Evolutionary conservation across 2,329 filamentous ascomycete species (phyloP).

Genomic region (Aureobasidium melanogenum): DNA sequence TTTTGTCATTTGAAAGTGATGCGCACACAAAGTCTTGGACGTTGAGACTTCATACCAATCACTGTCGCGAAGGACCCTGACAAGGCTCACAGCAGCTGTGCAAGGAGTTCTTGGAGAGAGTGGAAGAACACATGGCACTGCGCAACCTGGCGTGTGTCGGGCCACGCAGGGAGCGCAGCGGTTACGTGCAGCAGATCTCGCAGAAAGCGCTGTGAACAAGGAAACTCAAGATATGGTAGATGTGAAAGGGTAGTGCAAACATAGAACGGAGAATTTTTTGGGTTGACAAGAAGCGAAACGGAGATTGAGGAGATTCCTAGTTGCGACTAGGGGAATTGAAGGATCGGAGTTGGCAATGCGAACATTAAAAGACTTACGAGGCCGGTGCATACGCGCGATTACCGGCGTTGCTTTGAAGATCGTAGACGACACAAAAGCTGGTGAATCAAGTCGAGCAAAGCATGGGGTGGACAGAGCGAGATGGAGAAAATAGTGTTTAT

Average conservation of each 20-base stretch:
- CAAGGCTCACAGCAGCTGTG: background rate
- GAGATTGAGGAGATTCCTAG: background rate
- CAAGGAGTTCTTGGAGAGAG: background rate
- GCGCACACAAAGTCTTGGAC: background rate
- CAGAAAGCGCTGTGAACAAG: background rate
- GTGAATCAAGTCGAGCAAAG: background rate
- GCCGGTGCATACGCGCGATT: background rate
- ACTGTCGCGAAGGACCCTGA: background rate
- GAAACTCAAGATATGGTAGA: background rate
- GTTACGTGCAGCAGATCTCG: slow-evolving; percentile 6
- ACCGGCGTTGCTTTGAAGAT: background rate
- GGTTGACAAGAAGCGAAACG: background rate
- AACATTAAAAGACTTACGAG: slow-evolving; percentile 4
- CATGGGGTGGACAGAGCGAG: background rate
- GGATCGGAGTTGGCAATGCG: background rate
- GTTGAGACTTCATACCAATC: background rate
- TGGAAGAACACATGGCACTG: slow-evolving; percentile 4
- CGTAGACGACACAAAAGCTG: background rate
- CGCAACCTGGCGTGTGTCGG: slow-evolving; percentile 4
- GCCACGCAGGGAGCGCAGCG: slow-evolving; percentile 6
- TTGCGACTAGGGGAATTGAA: background rate
- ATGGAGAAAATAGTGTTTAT: background rate
- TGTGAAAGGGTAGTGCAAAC: background rate
- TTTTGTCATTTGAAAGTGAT: background rate
- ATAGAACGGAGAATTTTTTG: background rate